phyloP scores from a whole-genome alignment of 2,329 filamentous ascomycete genomes.

The Arachnomyces sp. region DNA sequence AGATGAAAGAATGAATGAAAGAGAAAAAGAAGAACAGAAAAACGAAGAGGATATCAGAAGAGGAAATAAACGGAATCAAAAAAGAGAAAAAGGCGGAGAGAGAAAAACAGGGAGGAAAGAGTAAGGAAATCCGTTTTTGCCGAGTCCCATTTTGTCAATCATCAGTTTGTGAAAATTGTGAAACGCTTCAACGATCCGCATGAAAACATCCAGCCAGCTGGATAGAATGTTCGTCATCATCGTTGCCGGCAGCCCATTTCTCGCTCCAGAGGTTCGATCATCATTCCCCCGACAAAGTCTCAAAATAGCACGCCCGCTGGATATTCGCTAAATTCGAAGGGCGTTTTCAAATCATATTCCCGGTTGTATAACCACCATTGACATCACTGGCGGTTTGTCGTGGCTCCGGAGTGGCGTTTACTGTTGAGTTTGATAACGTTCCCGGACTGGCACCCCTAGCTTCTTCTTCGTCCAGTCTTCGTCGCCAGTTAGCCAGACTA shows the following conservation, averaged over 20 bases:
- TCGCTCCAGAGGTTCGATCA: neutral
- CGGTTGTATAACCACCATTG: conserved; percentile 7
- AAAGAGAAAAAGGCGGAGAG: conserved; percentile 3
- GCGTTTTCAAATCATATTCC: conserved; percentile 28
- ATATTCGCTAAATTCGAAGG: conserved; percentile 2
- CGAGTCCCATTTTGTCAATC: neutral
- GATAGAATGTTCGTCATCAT: too few relatives aligned
- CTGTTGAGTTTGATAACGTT: conserved; percentile 6
- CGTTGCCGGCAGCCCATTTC: too few relatives aligned
- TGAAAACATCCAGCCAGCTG: too few relatives aligned
- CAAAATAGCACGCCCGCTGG: conserved; percentile 6
- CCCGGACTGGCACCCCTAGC: conserved; percentile 20
- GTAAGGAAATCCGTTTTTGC: conserved; percentile 1
- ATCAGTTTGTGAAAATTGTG: conserved; percentile 3
- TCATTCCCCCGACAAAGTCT: neutral
- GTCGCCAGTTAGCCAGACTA: conserved; percentile 72
- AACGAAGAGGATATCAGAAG: neutral
- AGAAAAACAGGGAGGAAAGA: conserved; percentile 1
- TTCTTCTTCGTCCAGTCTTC: conserved; percentile 60
- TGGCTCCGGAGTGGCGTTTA: conserved; percentile 20
- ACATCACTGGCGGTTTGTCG: conserved; percentile 6
- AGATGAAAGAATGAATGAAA: neutral
- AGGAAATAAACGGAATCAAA: conserved; percentile 1
- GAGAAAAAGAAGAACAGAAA: neutral
- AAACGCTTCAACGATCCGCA: conserved; percentile 6